These are phyloP conservation scores for Berkeleyomyces basicola DNA, from an alignment of 2,329 filamentous ascomycete species.

Conservation along the genomic window DNA sequence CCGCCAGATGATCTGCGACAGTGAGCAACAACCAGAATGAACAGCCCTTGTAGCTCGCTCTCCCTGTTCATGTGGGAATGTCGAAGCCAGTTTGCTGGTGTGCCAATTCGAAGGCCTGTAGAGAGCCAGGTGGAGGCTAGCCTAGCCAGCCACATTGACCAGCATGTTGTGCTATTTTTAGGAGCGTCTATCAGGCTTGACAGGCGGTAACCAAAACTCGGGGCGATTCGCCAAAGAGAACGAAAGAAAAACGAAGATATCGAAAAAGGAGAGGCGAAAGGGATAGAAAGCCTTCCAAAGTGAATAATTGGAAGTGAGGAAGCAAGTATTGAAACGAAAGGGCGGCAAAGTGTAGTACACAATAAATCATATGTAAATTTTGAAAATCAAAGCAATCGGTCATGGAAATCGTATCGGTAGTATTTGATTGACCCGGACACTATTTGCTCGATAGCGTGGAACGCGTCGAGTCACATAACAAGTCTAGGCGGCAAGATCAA, in stretches of 20 bases:
- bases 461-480: slow-evolving; percentile 6
- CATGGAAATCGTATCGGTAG: slow-evolving; percentile 7
- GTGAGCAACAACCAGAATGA: background rate
- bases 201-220: background rate
- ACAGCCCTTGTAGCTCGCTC: background rate
- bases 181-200: background rate
- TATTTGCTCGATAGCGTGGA: background rate
- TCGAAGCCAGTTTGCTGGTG: background rate
- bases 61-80: background rate
- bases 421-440: background rate
- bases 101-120: background rate
- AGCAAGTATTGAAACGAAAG: background rate
- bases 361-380: background rate
- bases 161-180: background rate
- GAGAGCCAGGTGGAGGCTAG: background rate
- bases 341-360: background rate
- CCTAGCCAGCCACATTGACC: background rate
- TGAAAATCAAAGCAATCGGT: slow-evolving; percentile 1
- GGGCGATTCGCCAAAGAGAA: background rate
- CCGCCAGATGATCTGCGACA: background rate
- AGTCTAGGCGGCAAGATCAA: background rate
- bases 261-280: slow-evolving; percentile 3
- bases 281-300: slow-evolving; percentile 2
- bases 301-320: background rate
- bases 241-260: background rate